phyloP scores from a whole-genome alignment of 139 green algal species.

The Tetraselmis chui region DNA sequence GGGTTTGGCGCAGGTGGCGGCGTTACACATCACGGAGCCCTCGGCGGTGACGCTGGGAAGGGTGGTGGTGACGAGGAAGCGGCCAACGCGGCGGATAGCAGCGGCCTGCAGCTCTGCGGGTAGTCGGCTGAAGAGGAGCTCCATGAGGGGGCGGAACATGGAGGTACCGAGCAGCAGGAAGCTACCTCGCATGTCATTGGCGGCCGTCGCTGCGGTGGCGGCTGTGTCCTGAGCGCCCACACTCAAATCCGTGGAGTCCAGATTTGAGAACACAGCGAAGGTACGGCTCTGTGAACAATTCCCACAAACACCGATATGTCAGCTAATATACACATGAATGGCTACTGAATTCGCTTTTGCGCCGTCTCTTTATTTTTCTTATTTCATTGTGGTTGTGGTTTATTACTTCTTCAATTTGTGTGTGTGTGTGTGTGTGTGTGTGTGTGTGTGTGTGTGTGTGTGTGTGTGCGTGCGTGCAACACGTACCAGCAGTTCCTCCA shows the following conservation, averaged over 20 bases:
- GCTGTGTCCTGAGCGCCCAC: neutral
- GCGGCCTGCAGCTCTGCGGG: slow-evolving; percentile 26
- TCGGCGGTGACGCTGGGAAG: slow-evolving; percentile 37
- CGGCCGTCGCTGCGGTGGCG: neutral
- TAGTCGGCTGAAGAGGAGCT: slow-evolving; percentile 62
- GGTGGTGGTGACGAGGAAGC: slow-evolving; percentile 45
- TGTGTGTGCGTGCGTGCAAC: too few species aligned
- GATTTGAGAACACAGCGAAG: slow-evolving; percentile 61
- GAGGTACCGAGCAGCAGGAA: slow-evolving; percentile 53
- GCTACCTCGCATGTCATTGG: slow-evolving; percentile 4
- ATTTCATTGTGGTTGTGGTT: too few species aligned
- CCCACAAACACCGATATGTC: too few species aligned
- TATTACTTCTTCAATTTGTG: too few species aligned
- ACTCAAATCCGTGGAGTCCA: slow-evolving; percentile 47
- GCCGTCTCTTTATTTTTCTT: too few species aligned
- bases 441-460: too few species aligned
- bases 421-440: too few species aligned
- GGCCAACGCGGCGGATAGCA: slow-evolving; percentile 44
- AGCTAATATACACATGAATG: too few species aligned
- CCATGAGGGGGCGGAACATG: slow-evolving; percentile 55
- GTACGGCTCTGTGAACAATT: slow-evolving; percentile 32
- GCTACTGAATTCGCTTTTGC: too few species aligned
- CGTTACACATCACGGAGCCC: slow-evolving; percentile 45
- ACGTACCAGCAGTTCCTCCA: slow-evolving; percentile 60
- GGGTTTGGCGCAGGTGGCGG: slow-evolving; percentile 37